A percentile compares a stretch with the other conserved stretches of the same genome.
Evolutionary conservation across 1,284 basidiomycete species (phyloP).

Genomic region (Cutaneotrichosporon cyanovorans): DNA sequence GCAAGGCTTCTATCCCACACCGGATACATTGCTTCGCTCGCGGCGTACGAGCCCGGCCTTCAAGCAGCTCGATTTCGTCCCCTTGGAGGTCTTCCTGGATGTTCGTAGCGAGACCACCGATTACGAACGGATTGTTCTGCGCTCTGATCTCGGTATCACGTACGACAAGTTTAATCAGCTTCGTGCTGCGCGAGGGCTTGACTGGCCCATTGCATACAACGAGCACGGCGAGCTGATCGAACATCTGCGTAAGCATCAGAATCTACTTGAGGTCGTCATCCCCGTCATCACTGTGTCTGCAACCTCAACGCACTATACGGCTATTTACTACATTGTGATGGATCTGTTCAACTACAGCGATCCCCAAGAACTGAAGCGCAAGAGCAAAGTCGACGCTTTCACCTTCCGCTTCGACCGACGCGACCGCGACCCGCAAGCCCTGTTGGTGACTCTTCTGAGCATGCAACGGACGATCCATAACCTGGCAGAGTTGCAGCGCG

Average conservation of each 20-base stretch:
- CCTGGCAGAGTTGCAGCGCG: slow-evolving; percentile 52
- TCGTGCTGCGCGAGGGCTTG: slow-evolving; percentile 64
- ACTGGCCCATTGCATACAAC: slow-evolving; percentile 41
- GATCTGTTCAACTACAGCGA: slow-evolving; percentile 83
- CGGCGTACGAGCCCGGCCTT: neutral
- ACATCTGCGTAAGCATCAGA: slow-evolving; percentile 74
- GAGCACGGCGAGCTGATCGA: slow-evolving; percentile 49
- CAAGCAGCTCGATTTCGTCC: slow-evolving; percentile 52
- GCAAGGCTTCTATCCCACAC: slow-evolving; percentile 76
- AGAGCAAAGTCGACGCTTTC: slow-evolving; percentile 72
- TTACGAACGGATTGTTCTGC: slow-evolving; percentile 83
- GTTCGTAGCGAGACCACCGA: slow-evolving; percentile 68
- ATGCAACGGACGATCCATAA: slow-evolving; percentile 69
- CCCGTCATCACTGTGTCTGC: slow-evolving; percentile 86
- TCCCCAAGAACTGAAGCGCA: slow-evolving; percentile 66
- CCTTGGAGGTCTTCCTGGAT: slow-evolving; percentile 82
- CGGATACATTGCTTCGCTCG: slow-evolving; percentile 19
- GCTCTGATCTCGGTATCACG: slow-evolving; percentile 75
- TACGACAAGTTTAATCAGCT: slow-evolving; percentile 95
- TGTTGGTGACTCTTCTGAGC: slow-evolving; percentile 57
- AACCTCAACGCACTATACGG: slow-evolving; percentile 74
- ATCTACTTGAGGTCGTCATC: slow-evolving; percentile 70
- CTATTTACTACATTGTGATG: slow-evolving; percentile 80
- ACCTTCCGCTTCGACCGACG: slow-evolving; percentile 87
- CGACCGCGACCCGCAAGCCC: slow-evolving; percentile 61